Conservation (phyloP, 2,329 filamentous ascomycete genomes). For the Fusarium nurragi region DNA sequence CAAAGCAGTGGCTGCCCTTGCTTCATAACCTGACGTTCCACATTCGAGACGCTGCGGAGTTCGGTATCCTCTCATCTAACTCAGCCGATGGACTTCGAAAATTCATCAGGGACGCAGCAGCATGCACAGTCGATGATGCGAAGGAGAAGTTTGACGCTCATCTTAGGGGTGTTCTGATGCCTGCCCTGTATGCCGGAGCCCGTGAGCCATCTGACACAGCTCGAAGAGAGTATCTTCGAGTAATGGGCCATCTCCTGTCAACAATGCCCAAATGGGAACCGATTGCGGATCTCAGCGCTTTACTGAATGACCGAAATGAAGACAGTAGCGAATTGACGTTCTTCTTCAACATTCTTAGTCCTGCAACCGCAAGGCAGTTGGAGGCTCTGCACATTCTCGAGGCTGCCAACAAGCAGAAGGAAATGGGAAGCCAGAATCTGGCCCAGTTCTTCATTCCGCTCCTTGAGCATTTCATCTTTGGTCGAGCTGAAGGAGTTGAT, state of each 20-base stretch:
- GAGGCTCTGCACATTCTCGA: slow-evolving; percentile 83
- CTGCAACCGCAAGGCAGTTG: slow-evolving; percentile 85
- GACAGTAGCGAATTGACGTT: slow-evolving; percentile 75
- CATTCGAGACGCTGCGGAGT: slow-evolving; percentile 86
- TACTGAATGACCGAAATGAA: slow-evolving; percentile 72
- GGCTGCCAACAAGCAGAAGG: slow-evolving; percentile 68
- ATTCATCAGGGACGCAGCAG: slow-evolving; percentile 73
- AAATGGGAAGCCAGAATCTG: slow-evolving; percentile 79
- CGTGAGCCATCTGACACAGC: slow-evolving; percentile 85
- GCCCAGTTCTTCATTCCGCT: slow-evolving; percentile 89
- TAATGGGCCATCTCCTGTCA: slow-evolving; percentile 81
- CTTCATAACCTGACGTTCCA: slow-evolving; percentile 91
- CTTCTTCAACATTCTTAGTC: slow-evolving; percentile 91
- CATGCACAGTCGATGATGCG: slow-evolving; percentile 49
- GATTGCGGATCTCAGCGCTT: slow-evolving; percentile 76
- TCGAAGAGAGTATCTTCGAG: slow-evolving; percentile 80
- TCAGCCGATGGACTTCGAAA: slow-evolving; percentile 82
- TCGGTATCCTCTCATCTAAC: slow-evolving; percentile 81
- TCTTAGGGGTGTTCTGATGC: slow-evolving; percentile 73
- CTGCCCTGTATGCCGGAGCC: slow-evolving; percentile 79
- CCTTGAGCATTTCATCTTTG: slow-evolving; percentile 93
- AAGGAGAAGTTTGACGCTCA: slow-evolving; percentile 63
- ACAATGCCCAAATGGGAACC: slow-evolving; percentile 74
- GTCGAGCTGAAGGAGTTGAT: slow-evolving; percentile 75
- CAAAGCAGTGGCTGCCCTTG: slow-evolving; percentile 85